Base-by-base conservation (phyloP, 176 grass and related monocot species). In the Poa annua region DNA sequence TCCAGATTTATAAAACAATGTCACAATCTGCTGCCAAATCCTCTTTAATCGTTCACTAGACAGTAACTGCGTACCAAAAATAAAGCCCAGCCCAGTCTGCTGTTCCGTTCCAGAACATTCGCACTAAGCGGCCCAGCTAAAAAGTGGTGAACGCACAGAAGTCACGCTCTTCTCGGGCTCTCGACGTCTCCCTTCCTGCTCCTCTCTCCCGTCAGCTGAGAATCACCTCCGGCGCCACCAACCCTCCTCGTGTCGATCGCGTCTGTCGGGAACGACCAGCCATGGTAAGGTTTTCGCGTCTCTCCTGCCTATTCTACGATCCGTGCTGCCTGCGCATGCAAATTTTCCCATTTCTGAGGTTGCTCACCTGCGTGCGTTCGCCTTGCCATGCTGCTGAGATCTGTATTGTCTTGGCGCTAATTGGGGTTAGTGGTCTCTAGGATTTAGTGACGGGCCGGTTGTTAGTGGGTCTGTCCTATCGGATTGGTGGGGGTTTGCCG, bases 221-320 rank as follows among this genome's bases (percentile, higher is more conserved):
- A 62, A 59, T 74, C 69, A 57, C n/a, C 22, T 39, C 87, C 70
- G 36, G 71, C 83, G 63, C 71, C 17, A 12, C 82, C 53, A 12
- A 64, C 34, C 15, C 3, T 52, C 71, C 8, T 51, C 47, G 24
- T 45, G 51, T 74, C 71, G 21, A 70, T 76, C 63, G 8, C 32
- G 19, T 5, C 87, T 34, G 33, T 13, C 53, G 45, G 65, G 34
- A 50, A 25, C 19, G 52, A 42, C 16, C 69, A 35, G 64, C 19
- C 73, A 90, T 90, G 88, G 84, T 86, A 48, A 79, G 79, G 14
- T n/a, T 19, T 61, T 48, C 13, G 14, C 65, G 0, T 55, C 33
- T 48, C 21, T 34, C 55, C 13, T 5, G 22, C 77, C 29, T 34
- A 66, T 10, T 3, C 70, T 26, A 44, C 44, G 42, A 29, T 3